These are phyloP conservation scores for Flaveria linearis DNA, from an alignment of 129 eudicot genomes.

Conservation along the genomic window DNA sequence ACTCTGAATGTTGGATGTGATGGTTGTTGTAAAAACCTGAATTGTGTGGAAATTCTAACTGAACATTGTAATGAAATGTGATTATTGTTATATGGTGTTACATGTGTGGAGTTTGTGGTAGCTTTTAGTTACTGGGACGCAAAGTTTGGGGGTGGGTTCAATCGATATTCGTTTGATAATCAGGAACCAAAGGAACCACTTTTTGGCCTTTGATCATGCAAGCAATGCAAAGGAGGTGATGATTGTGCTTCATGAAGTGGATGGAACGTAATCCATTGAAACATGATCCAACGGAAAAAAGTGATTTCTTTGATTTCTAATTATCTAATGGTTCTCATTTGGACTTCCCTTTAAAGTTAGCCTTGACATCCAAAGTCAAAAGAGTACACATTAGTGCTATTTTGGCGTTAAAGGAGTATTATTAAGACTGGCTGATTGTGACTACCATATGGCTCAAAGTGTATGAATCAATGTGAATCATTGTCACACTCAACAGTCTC, in stretches of 20 bases:
- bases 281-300: not conserved
- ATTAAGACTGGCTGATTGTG: not conserved
- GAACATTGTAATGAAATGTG: too few relatives aligned
- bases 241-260: not conserved
- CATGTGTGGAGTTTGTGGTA: too few relatives aligned
- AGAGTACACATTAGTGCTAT: not conserved
- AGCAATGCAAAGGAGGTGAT: not conserved
- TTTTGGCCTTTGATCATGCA: not conserved
- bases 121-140: too few relatives aligned
- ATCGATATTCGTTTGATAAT: not conserved
- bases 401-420: not conserved
- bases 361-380: not conserved
- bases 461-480: conserved; percentile 1
- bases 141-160: not conserved
- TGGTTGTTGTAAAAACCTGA: not conserved
- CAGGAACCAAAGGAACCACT: not conserved
- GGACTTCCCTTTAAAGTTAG: not conserved
- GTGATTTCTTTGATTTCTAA: not conserved
- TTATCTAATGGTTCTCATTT: not conserved
- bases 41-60: not conserved
- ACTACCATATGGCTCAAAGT: not conserved
- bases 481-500: not conserved
- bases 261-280: not conserved
- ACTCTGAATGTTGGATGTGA: not conserved
- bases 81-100: not conserved